Conservation (phyloP, 257 asterid genomes). For the Sherardia arvensis region DNA sequence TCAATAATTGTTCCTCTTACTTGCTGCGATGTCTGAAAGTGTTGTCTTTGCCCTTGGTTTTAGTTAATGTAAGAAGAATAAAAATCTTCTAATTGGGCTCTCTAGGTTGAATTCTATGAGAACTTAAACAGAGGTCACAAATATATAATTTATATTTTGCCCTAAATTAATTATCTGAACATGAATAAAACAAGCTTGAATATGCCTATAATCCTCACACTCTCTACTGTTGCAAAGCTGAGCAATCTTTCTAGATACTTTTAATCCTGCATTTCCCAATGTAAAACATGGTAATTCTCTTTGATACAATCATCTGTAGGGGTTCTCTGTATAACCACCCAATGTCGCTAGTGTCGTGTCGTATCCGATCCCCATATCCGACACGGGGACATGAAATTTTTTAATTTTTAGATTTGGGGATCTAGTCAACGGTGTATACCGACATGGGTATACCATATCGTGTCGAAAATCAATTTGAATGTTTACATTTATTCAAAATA, state of each 20-base stretch:
- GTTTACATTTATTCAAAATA: no score
- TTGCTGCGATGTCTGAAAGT: background rate
- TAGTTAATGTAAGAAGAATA: background rate
- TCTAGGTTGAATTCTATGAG: background rate
- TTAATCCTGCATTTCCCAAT: background rate
- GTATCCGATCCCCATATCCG: no score
- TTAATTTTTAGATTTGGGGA: no score
- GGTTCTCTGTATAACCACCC: background rate
- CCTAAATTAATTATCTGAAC: background rate
- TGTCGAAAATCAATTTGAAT: no score
- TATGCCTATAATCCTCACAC: background rate
- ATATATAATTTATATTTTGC: no score
- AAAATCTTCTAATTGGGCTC: no score
- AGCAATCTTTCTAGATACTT: background rate
- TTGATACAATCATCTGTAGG: background rate
- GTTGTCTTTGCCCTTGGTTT: background rate
- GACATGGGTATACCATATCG: no score
- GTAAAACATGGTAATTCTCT: background rate
- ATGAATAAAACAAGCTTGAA: background rate
- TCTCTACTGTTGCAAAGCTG: background rate
- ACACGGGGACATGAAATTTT: no score
- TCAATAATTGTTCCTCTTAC: background rate
- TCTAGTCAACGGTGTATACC: no score
- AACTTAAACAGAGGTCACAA: no score
- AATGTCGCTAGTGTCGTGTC: no score